A percentile compares a stretch with the other conserved stretches of the same genome.
Evolutionary conservation across 306 rosid species (phyloP).

Genomic region (Cyclanthera cordifolia): DNA sequence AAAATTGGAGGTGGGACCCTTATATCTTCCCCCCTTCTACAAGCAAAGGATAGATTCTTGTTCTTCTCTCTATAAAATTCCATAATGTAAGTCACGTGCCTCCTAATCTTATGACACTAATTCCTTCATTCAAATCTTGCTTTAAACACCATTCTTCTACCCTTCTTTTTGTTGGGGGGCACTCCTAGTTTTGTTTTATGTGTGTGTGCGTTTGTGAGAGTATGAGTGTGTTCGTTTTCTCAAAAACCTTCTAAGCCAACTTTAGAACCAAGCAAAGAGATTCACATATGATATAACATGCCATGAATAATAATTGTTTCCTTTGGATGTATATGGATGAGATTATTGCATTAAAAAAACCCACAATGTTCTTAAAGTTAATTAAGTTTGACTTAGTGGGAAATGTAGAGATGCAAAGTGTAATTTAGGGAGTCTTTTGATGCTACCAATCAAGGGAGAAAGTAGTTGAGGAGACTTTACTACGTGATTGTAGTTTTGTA

Average conservation of each 20-base stretch:
- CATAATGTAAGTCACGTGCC: neutral
- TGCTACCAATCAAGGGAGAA: neutral
- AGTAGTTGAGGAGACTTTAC: too few species aligned
- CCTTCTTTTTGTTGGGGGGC: constrained; percentile 16
- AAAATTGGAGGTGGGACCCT: constrained; percentile 30
- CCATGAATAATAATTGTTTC: too few species aligned
- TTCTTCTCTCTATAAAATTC: constrained; percentile 22
- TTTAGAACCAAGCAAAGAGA: neutral
- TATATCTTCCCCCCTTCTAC: constrained; percentile 56
- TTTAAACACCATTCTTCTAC: too few species aligned
- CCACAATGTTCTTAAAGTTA: neutral
- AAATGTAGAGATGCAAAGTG: constrained; percentile 1
- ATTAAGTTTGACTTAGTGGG: neutral
- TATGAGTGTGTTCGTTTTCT: neutral
- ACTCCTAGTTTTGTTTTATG: constrained; percentile 9
- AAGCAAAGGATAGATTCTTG: constrained; percentile 89
- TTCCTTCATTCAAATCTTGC: neutral
- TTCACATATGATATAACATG: neutral
- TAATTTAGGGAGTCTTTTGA: neutral
- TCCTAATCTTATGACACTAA: neutral
- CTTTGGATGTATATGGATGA: too few species aligned
- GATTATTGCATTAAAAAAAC: neutral
- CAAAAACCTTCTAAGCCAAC: constrained; percentile 3
- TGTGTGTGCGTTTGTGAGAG: neutral
- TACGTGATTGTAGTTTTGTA: too few species aligned